Evolutionary conservation across 164 flowering plant species (phyloP), one percentile per base, ranked within the genome.

Genomic region (Liquidambar formosana): DNA sequence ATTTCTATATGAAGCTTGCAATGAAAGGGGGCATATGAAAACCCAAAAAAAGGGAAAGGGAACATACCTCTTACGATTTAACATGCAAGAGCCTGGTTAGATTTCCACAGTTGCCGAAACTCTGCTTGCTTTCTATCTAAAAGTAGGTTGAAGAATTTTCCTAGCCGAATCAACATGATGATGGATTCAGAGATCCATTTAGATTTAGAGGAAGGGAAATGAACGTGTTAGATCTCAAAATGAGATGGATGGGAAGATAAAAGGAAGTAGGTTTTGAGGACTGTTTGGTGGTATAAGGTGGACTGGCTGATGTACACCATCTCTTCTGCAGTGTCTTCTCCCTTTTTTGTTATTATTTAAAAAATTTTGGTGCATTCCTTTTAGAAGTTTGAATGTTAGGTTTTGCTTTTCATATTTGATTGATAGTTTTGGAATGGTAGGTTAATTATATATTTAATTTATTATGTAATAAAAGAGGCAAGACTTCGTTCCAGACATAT

Each of bases 341-440:
- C n/a, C n/a, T n/a, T n/a, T n/a, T n/a, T n/a, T n/a, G n/a, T n/a
- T n/a, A n/a, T n/a, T n/a, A n/a, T n/a, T n/a, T n/a, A n/a, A n/a
- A n/a, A n/a, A n/a, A n/a, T n/a, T n/a, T n/a, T n/a, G n/a, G n/a
- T n/a, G n/a, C n/a, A n/a, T n/a, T n/a, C n/a, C n/a, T n/a, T n/a
- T n/a, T n/a, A n/a, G n/a, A n/a, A n/a, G n/a, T 28, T 27, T 60
- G 63, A 60, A 33, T 23, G 63, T 60, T 60, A 60, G 63, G 63
- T 60, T 60, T 38, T 60, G n/a, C 44, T 8, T 60, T 33, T 5
- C 19, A 33, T 33, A 33, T 33, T 33, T 33, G 4, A 33, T n/a
- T n/a, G 6, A 33, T 33, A 33, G 41, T 2, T 33, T 33, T 33
- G 41, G 41, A 33, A 33, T 6, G 41, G 41, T 33, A 33, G 41